These are phyloP conservation scores for Lanmaoa rubissima DNA, from an alignment of 768 basidiomycete species.

Conservation along the genomic window DNA sequence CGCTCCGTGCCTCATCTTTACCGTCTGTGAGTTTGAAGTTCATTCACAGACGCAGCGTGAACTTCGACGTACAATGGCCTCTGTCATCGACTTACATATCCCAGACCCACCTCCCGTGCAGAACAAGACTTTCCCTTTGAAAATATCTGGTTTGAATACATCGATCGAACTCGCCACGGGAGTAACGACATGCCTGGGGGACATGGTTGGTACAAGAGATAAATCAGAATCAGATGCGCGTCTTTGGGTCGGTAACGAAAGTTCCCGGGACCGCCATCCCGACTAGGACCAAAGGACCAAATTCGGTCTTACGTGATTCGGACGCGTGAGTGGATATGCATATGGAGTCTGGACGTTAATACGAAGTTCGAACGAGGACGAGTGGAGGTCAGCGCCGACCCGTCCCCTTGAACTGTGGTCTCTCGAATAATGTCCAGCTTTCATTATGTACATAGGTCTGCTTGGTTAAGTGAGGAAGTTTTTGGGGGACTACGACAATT, in stretches of 20 bases:
- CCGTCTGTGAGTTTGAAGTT: constrained; percentile 6
- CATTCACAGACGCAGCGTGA: background rate
- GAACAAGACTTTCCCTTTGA: constrained; percentile 87
- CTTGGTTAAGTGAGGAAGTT: background rate
- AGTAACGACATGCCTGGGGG: constrained; percentile 40
- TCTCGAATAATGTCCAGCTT: background rate
- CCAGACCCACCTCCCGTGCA: constrained; percentile 93
- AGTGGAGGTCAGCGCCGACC: background rate
- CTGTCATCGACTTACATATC: constrained; percentile 88
- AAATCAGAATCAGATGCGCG: background rate
- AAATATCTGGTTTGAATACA: constrained; percentile 77
- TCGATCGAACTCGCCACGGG: constrained; percentile 53
- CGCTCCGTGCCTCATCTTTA: constrained; percentile 81
- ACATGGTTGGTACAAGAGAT: constrained; percentile 27
- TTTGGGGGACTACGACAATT: background rate
- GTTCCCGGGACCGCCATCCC: background rate
- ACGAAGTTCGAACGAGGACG: background rate
- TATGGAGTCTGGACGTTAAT: too few species aligned
- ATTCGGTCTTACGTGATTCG: too few species aligned
- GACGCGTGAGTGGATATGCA: too few species aligned
- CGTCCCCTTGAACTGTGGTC: background rate
- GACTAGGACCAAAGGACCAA: too few species aligned
- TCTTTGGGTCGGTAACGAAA: background rate
- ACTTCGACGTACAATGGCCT: constrained; percentile 60
- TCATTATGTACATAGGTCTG: background rate